Evolutionary conservation across 225 moss, liverwort and hornwort genomes (phyloP), one percentile per base, ranked within the genome.

Genomic region (Anthoceros angustus): DNA sequence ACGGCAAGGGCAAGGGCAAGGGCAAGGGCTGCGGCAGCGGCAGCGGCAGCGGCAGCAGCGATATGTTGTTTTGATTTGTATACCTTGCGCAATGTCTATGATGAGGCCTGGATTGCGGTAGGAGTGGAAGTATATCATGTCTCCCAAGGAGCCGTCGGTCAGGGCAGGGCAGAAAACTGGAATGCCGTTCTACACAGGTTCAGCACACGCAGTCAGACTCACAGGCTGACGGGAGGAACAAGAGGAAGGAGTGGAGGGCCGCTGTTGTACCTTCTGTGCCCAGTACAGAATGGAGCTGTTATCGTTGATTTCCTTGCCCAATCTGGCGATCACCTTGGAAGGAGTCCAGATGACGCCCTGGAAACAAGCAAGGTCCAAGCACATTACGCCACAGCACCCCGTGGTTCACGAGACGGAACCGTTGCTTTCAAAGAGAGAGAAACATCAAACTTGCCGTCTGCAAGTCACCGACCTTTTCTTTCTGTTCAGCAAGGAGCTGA

Each of bases 111-210:
- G 98, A 68, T 87, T 89, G 68, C 76, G 84, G 67, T 82, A 89
- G 14, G 98, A 81, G 67, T 98, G 98, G 70, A 98, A 98, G 69
- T 84, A 98, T 18, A 98, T 78, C 98, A 98, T 98, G 74, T 98
- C 98, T 65, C 98, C 98, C 68, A 98, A 76, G 2, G 98, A 98
- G 66, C 92, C 95, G 76, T 98, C 95, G 25, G 92, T 98, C 38
- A 98, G 75, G 45, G 92, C 91, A 74, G 95, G 95, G 76, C 88
- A 98, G 77, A 85, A 98, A 18, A 98, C 79, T 25, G 95, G 84
- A 63, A 98, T 41, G 40, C 79, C 81, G 67, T 98, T 92, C 95
- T 98, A 88, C 67, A 67, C 71, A 32, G 32, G 32, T 32, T 32
- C 32, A 4, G 32, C 4, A 32, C 32, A 32, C 4, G 32, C 2